phyloP scores from a whole-genome alignment of 1,284 basidiomycete genomes.

The Trichosporon sp. region DNA sequence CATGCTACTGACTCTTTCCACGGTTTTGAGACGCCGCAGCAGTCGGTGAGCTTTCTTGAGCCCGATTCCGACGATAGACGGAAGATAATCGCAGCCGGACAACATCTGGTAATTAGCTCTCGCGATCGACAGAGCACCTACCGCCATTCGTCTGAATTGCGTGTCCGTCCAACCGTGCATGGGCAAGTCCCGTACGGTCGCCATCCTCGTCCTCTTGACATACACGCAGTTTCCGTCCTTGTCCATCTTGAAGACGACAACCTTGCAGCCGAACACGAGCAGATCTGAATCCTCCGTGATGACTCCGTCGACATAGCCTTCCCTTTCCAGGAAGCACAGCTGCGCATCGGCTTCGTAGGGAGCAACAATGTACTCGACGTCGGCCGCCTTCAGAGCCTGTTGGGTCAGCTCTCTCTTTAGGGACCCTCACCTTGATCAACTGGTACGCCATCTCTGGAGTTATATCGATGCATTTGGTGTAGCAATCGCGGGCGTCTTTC shows the following conservation, averaged over 20 bases:
- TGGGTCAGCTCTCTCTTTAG: not conserved
- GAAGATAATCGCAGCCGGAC: conserved; percentile 95
- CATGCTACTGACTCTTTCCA: conserved; percentile 60
- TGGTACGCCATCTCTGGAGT: conserved; percentile 97
- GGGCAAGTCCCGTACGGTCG: conserved; percentile 65
- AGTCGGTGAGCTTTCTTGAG: conserved; percentile 90
- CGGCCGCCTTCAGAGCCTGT: conserved; percentile 74
- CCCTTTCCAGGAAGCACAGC: conserved; percentile 81
- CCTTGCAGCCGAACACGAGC: conserved; percentile 89
- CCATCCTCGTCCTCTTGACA: conserved; percentile 73
- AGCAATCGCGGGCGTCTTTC: conserved; percentile 76
- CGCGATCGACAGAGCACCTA: conserved; percentile 24
- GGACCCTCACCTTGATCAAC: conserved; percentile 72
- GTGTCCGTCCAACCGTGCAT: conserved; percentile 81
- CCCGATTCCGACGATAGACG: conserved; percentile 90
- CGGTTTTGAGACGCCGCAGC: conserved; percentile 75
- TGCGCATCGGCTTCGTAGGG: conserved; percentile 99
- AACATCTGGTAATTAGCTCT: conserved; percentile 57
- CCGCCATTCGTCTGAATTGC: conserved; percentile 88
- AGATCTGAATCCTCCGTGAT: conserved; percentile 98
- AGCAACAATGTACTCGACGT: conserved; percentile 81
- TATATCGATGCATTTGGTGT: conserved; percentile 87
- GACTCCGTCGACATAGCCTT: conserved; percentile 80
- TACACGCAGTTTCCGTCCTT: conserved; percentile 67
- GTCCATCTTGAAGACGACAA: conserved; percentile 73